A percentile compares a stretch with the other conserved stretches of the same genome.
These are phyloP conservation scores for Fusarium sp. DNA, from an alignment of 2,329 filamentous ascomycete genomes.

Conservation along the genomic window DNA sequence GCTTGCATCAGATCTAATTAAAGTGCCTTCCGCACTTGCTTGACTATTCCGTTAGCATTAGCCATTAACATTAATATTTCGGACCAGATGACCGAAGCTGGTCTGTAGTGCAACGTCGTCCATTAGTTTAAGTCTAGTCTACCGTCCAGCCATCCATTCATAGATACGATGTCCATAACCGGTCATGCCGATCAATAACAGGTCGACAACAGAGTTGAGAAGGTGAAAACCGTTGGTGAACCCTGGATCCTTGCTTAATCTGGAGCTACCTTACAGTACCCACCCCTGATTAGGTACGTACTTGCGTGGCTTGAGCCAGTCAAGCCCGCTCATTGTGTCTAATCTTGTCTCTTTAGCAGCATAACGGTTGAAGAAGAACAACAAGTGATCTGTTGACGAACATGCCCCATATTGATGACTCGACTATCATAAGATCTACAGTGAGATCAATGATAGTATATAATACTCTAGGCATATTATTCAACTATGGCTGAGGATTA, in stretches of 20 bases:
- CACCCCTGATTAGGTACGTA: slow-evolving; percentile 28
- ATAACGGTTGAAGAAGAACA: neutral
- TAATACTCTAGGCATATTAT: neutral
- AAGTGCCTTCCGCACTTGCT: neutral
- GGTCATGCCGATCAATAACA: slow-evolving; percentile 30
- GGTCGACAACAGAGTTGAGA: neutral
- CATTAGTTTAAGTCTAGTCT: slow-evolving; percentile 3
- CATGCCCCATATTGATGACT: slow-evolving; percentile 1
- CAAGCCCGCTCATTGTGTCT: no score
- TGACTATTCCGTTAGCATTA: neutral
- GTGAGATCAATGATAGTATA: neutral
- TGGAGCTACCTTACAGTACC: slow-evolving; percentile 25
- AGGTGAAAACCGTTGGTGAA: slow-evolving; percentile 28
- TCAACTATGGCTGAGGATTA: slow-evolving; percentile 1
- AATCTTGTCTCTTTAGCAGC: neutral
- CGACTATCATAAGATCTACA: slow-evolving; percentile 7
- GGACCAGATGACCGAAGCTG: slow-evolving; percentile 27
- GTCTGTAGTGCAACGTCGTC: slow-evolving; percentile 23
- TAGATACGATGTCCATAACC: slow-evolving; percentile 9
- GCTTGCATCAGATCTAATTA: slow-evolving; percentile 37
- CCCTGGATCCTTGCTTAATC: slow-evolving; percentile 25
- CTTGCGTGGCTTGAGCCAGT: slow-evolving; percentile 29
- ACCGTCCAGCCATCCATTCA: slow-evolving; percentile 5
- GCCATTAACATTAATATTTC: neutral
- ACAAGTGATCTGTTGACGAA: neutral